Evolutionary conservation across 371 early-diverging fungal genomes (phyloP).

Genomic region (Mucor irregularis): DNA sequence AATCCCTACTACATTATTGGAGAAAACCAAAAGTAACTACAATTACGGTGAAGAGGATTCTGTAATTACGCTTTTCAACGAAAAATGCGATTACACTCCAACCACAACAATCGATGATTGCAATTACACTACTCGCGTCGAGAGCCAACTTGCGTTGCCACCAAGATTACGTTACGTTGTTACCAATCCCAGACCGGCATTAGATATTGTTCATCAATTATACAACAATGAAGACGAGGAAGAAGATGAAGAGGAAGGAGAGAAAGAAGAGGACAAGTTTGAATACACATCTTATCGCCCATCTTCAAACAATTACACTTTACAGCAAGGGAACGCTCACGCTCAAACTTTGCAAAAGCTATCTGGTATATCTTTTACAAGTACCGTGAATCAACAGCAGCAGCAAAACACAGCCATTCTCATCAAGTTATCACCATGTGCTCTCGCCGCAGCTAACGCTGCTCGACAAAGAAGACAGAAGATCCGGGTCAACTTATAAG

Average conservation of each 20-base stretch:
- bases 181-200: not conserved
- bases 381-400: not conserved
- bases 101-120: no score
- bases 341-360: slow-evolving; percentile 10
- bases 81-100: not conserved
- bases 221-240: slow-evolving; percentile 23
- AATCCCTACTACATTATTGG: no score
- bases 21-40: not conserved
- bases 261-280: not conserved
- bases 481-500: not conserved
- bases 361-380: slow-evolving; percentile 2
- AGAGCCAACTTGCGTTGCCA: slow-evolving; percentile 9
- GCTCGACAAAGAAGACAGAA: slow-evolving; percentile 21
- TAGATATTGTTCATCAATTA: slow-evolving; percentile 1
- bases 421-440: slow-evolving; percentile 18
- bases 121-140: not conserved
- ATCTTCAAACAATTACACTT: not conserved
- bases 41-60: slow-evolving; percentile 2
- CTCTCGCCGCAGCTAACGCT: slow-evolving; percentile 25
- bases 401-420: slow-evolving; percentile 20
- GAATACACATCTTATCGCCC: no score
- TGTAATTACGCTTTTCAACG: not conserved
- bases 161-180: not conserved
- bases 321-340: not conserved
- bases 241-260: slow-evolving; percentile 9